phyloP scores from a whole-genome alignment of 257 asterid species.

The Schizonepeta tenuifolia region DNA sequence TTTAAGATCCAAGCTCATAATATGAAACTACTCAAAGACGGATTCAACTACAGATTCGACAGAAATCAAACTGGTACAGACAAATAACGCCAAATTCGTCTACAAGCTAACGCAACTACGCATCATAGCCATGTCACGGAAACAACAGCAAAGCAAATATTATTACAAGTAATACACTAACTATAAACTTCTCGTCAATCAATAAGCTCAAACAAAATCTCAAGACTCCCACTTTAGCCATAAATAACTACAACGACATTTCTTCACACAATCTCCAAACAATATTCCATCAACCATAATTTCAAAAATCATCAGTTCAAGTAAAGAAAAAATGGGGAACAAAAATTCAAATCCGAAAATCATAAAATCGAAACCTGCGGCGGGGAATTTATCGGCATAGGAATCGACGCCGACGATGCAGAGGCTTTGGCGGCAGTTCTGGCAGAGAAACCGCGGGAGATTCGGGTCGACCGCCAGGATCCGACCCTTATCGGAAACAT shows the following conservation, averaged over 20 bases:
- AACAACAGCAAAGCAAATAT: conserved; percentile 1
- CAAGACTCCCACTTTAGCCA: conserved; percentile 17
- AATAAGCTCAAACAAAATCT: conserved; percentile 16
- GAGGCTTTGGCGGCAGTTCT: conserved; percentile 89
- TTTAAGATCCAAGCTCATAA: neutral
- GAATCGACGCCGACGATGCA: conserved; percentile 83
- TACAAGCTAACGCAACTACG: neutral
- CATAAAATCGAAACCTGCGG: conserved; percentile 55
- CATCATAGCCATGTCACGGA: conserved; percentile 10
- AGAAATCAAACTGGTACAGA: conserved; percentile 13
- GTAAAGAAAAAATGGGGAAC: neutral
- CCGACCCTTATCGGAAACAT: conserved; percentile 68
- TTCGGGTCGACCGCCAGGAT: conserved; percentile 85
- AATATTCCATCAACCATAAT: conserved; percentile 21
- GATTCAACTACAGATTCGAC: neutral
- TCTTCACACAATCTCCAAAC: neutral
- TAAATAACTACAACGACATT: neutral
- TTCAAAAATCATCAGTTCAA: neutral
- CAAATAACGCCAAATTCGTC: neutral
- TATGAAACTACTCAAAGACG: neutral
- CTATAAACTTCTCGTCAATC: conserved; percentile 15
- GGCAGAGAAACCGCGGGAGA: conserved; percentile 93
- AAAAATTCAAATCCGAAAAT: neutral
- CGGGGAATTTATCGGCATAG: conserved; percentile 68
- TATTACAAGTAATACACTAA: conserved; percentile 9